Conservation (phyloP, 140 eudicot species). For the Anethum foeniculum region DNA sequence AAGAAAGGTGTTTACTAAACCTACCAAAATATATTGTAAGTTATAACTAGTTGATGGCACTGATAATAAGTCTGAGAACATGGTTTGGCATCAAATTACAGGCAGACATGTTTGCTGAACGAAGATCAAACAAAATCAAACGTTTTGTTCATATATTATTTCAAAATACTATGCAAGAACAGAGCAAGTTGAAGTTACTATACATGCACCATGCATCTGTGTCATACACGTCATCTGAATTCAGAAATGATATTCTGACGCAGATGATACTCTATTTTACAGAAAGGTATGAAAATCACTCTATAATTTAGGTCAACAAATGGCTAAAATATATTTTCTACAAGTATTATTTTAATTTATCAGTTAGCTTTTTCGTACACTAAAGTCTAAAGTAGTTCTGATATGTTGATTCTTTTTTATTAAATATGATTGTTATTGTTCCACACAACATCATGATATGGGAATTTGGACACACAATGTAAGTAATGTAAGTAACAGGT, state of each 20-base stretch:
- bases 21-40: no score
- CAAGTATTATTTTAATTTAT: background rate
- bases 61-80: background rate
- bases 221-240: background rate
- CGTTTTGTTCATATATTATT: background rate
- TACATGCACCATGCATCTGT: background rate
- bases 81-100: background rate
- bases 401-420: background rate
- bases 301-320: background rate
- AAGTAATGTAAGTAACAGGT: background rate
- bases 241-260: background rate
- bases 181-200: background rate
- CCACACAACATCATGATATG: background rate
- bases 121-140: background rate
- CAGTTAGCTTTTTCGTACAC: background rate
- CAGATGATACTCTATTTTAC: background rate
- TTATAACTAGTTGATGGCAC: background rate
- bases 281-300: background rate
- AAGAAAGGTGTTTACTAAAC: no score
- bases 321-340: background rate
- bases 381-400: background rate
- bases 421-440: background rate
- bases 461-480: background rate
- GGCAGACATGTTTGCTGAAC: background rate
- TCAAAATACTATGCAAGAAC: background rate